Percentiles rank a stretch among this genome's conserved stretches.
Evolutionary conservation across 148 eudicot species (phyloP).

Genomic region (Fallopia convolvulus): DNA sequence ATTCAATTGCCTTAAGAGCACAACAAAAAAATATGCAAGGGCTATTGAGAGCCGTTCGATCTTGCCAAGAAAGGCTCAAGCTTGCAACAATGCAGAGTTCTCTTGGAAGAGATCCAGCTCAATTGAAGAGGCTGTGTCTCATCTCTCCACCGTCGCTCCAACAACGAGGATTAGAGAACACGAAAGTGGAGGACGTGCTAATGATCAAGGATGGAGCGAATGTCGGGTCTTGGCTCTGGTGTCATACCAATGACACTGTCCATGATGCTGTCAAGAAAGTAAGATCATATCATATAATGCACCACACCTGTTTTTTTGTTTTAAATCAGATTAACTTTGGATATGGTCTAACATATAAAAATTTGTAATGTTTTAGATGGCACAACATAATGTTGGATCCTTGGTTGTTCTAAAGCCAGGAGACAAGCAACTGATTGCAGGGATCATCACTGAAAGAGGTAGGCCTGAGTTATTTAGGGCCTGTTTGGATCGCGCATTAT

Average conservation of each 20-base stretch:
- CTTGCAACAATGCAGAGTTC: conserved; percentile 25
- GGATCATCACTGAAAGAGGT: conserved; percentile 84
- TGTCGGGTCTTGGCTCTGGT: conserved; percentile 77
- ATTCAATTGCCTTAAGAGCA: neutral
- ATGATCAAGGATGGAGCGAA: conserved; percentile 60
- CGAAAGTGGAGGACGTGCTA: conserved; percentile 60
- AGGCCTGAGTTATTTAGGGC: conserved; percentile 1
- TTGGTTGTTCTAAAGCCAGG: conserved; percentile 84
- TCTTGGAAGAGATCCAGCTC: conserved; percentile 14
- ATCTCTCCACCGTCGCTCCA: conserved; percentile 27
- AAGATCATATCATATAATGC: neutral
- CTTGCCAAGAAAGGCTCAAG: conserved; percentile 44
- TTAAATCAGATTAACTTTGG: neutral
- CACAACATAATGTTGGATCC: conserved; percentile 70
- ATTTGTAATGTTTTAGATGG: conserved; percentile 47
- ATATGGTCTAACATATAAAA: neutral
- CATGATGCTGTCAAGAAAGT: conserved; percentile 76
- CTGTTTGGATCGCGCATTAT: too few species aligned
- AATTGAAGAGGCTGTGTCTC: conserved; percentile 24
- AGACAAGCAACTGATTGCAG: conserved; percentile 56
- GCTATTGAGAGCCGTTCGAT: conserved; percentile 30
- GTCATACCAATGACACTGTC: conserved; percentile 52
- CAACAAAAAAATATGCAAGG: conserved; percentile 50
- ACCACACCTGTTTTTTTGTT: neutral
- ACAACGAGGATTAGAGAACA: conserved; percentile 58